Base-by-base conservation (phyloP, 805 yeast genomes). In the Brettanomyces naardenensis region DNA sequence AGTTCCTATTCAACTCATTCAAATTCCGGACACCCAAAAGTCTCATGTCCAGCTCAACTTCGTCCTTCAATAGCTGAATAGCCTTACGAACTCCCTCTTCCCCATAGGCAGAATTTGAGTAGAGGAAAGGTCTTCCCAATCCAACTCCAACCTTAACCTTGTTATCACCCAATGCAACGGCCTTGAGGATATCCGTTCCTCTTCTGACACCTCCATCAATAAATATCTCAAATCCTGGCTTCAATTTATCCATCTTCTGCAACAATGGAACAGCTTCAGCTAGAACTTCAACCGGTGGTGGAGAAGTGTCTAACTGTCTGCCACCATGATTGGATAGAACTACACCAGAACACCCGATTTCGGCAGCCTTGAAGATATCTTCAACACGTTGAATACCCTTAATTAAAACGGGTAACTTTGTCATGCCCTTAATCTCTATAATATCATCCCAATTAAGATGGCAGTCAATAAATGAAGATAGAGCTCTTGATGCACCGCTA, bases 311-410 rank as follows among this genome's bases (percentile, higher is more conserved):
- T 40, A 87, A 64, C 59, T 86, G 95, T 44, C 95, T 68, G 30
- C 95, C 95, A 43, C 95, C 95, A 60, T 86, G 95, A 54, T 86
- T 87, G 2, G 94, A 84, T 36, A 86, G 51, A 4, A 87, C 86
- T n/a, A 86, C 80, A 30, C 89, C 95, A 31, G 77, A 73, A 21
- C 73, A 71, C 3, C 92, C 92, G 48, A 70, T 61, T 45, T 83
- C 80, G 5, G 75, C 76, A 0, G 95, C 95, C 47, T 64, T 59
- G 15, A 85, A 55, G 1, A 82, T 88, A 53, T 87, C 95, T 44
- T 83, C 90, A 30, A 74, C 75, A 23, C 90, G 64, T 59, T 85
- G 94, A n/a, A 87, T 79, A 41, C 95, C 95, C 57, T 87, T 87
- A 44, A 84, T 67, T 26, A 81, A 65, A 37, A 84, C 69, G 0